Conservation (phyloP, 2,329 filamentous ascomycete species). For the Ceratocystis diversiconidia region DNA sequence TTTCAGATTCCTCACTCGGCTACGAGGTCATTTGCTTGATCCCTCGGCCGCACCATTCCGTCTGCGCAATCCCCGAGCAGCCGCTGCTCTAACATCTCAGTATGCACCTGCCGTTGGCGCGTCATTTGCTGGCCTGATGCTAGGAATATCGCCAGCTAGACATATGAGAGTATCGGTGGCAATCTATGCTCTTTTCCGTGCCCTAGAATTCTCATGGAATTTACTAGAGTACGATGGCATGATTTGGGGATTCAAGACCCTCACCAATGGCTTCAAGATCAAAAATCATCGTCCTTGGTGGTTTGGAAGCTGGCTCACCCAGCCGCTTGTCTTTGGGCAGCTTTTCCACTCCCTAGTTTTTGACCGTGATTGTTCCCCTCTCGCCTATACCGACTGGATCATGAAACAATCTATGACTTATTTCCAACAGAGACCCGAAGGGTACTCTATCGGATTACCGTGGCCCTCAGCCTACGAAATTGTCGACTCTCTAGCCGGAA, state of each 20-base stretch:
- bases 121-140: conserved; percentile 67
- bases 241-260: conserved; percentile 42
- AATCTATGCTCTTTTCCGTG: conserved; percentile 67
- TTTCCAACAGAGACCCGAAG: conserved; percentile 55
- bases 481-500: conserved; percentile 65
- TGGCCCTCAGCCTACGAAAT: conserved; percentile 70
- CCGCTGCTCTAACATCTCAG: conserved; percentile 61
- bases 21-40: conserved; percentile 65
- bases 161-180: conserved; percentile 63
- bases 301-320: conserved; percentile 73
- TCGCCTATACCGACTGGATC: conserved; percentile 34
- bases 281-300: conserved; percentile 59
- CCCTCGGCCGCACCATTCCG: conserved; percentile 72
- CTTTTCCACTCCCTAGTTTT: conserved; percentile 63
- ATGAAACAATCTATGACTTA: conserved; percentile 69
- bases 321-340: conserved; percentile 63
- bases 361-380: conserved; percentile 59
- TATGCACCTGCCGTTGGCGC: conserved; percentile 85
- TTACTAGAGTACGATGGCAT: conserved; percentile 59
- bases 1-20: conserved; percentile 72
- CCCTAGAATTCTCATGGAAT: conserved; percentile 79
- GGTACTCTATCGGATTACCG: conserved; percentile 48
- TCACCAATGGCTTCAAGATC: conserved; percentile 27
- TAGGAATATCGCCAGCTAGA: conserved; percentile 56
- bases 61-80: conserved; percentile 63